Base-by-base conservation (phyloP, 306 rosid genomes). In the Prinsepia uniflora region DNA sequence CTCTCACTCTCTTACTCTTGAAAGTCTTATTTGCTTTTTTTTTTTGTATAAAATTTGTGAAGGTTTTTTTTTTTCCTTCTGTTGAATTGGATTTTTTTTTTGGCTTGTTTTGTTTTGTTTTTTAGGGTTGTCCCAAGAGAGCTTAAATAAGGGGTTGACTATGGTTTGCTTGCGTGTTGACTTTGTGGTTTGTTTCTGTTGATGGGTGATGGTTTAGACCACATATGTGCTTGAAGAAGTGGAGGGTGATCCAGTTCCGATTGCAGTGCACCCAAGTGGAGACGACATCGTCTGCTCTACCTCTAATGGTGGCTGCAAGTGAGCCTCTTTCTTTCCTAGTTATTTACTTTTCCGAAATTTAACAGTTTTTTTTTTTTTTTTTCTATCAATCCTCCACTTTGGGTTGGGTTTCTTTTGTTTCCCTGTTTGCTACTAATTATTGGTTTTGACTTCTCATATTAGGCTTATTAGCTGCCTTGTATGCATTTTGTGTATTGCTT, bases 221-320 rank as follows among this genome's bases (percentile, higher is more conserved):
- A 87, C 86, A 13, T 82, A 78, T 75, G 96, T 83, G 74, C 71
- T 94, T n/a, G 98, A 94, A 80, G 91, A 83, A 63, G 91, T 84
- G 44, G 96, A 94, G 65, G 98, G 94, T 39, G 89, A 94, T 72
- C 92, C 87, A 44, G 85, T 84, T 61, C 80, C 96, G 44, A 66
- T 94, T 63, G 88, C 95, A 10, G 98, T 94, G 75, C 97, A 90
- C 53, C 96, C 96, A 11, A 83, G 80, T 49, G 95, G 98, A 36
- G 98, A 90, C 67, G 92, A 87, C 49, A 43, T 94, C 60, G 79
- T 90, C 64, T 90, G 96, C 84, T 86, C 96, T 12, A 84, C 92
- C 53, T 86, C 95, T 81, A 86, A 55, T 36, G 92, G 96, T 78
- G 86, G 87, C 84, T 94, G 97, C 98, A 94, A 86, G 97, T 94